Percentiles rank a stretch among this genome's conserved stretches.
These are phyloP conservation scores for Hyparrhenia diplandra DNA, from an alignment of 176 grass and related monocot genomes.

Conservation along the genomic window DNA sequence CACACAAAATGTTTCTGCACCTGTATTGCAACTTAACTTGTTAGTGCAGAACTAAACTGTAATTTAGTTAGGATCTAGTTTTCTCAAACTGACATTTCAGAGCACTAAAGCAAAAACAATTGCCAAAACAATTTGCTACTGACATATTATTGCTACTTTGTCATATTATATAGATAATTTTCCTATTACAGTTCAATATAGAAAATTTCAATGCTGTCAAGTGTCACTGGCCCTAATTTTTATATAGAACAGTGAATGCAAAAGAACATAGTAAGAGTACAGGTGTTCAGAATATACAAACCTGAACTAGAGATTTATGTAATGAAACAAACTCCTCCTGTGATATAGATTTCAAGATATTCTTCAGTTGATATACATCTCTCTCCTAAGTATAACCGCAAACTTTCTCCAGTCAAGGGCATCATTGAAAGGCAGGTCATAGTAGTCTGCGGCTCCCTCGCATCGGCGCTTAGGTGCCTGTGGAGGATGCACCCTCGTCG, in stretches of 20 bases:
- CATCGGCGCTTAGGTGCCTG: too few relatives aligned
- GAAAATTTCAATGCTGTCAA: not conserved
- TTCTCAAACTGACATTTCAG: not conserved
- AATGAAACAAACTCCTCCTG: conserved; percentile 72
- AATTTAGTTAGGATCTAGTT: not conserved
- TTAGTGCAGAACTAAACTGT: conserved; percentile 7
- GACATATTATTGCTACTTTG: not conserved
- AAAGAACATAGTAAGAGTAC: not conserved
- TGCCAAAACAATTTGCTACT: not conserved
- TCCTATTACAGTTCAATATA: not conserved
- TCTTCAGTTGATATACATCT: conserved; percentile 82
- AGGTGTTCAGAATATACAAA: conserved; percentile 12
- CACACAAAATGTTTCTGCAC: conserved; percentile 95
- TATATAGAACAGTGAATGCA: not conserved
- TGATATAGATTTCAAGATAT: conserved; percentile 77
- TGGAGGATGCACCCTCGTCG: too few relatives aligned
- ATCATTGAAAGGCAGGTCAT: conserved; percentile 66
- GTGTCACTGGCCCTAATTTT: not conserved
- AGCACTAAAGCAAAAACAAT: not conserved
- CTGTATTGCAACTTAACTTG: conserved; percentile 37
- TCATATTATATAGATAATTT: not conserved
- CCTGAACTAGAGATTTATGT: conserved; percentile 68
- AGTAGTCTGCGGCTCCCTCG: too few relatives aligned
- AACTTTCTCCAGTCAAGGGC: conserved; percentile 76
- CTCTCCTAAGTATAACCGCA: conserved; percentile 74